These are phyloP conservation scores for Lachnellula subtilissima DNA, from an alignment of 2,329 filamentous ascomycete species.

Conservation along the genomic window DNA sequence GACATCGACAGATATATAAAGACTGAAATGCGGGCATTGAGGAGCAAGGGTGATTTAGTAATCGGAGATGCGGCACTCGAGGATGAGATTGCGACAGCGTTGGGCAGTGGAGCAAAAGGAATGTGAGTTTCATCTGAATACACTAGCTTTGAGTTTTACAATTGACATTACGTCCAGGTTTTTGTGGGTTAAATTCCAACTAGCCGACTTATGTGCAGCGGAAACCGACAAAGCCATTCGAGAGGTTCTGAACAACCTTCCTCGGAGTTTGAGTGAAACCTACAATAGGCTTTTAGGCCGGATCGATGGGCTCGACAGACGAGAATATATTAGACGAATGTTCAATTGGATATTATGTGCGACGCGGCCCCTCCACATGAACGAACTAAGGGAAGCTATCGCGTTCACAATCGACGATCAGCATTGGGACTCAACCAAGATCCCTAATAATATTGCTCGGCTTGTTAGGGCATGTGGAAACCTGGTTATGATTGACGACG, in stretches of 20 bases:
- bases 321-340: not conserved
- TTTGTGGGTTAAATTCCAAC: not conserved
- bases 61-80: not conserved
- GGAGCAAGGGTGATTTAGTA: not conserved
- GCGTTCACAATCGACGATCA: not conserved
- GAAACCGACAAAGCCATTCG: not conserved
- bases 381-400: not conserved
- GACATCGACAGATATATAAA: slow-evolving; percentile 2
- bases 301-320: not conserved
- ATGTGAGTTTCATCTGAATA: not conserved
- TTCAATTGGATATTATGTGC: not conserved
- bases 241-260: not conserved
- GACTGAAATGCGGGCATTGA: not conserved
- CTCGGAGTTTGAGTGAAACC: not conserved
- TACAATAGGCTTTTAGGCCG: not conserved
- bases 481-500: not conserved
- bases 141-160: not conserved
- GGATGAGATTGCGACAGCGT: not conserved
- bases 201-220: not conserved
- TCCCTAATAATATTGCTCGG: not conserved
- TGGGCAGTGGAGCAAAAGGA: slow-evolving; percentile 6
- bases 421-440: not conserved
- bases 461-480: not conserved
- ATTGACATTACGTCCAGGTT: not conserved
- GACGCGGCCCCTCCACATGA: not conserved